Percentiles rank a stretch among this genome's conserved stretches.
Conservation (phyloP, 2,329 filamentous ascomycete genomes). For the Ilyonectria destructans region DNA sequence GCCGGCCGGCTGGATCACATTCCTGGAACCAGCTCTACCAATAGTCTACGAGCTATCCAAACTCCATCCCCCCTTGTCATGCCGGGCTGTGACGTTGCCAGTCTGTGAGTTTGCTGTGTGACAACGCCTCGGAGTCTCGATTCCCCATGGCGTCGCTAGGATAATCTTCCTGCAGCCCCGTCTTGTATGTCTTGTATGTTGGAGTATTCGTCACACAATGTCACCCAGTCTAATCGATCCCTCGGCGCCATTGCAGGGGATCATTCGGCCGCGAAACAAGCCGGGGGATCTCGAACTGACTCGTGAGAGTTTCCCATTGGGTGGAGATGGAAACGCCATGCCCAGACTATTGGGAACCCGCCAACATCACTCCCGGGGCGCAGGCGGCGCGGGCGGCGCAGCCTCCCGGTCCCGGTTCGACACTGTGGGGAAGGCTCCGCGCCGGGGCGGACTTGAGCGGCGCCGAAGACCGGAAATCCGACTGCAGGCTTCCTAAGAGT, state of each 20-base stretch:
- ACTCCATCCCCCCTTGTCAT: conserved; percentile 8
- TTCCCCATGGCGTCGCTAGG: not conserved
- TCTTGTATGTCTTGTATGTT: not conserved
- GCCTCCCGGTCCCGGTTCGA: conserved; percentile 8
- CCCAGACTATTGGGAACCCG: conserved; percentile 30
- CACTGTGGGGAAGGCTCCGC: conserved; percentile 22
- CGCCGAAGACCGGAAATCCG: conserved; percentile 8
- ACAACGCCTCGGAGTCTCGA: conserved; percentile 8
- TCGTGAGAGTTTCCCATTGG: conserved; percentile 20
- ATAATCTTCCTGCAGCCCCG: not conserved
- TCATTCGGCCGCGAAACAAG: conserved; percentile 37
- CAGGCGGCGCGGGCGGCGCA: conserved; percentile 12
- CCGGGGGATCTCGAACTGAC: conserved; percentile 20
- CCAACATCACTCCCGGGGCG: conserved; percentile 18
- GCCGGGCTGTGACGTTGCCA: conserved; percentile 4
- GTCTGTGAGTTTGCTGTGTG: conserved; percentile 8
- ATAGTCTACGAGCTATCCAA: conserved; percentile 10
- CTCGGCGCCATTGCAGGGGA: conserved; percentile 25
- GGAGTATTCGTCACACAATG: conserved; percentile 8
- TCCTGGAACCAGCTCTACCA: conserved; percentile 2
- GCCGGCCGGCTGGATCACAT: not conserved
- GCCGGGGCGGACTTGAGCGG: conserved; percentile 24
- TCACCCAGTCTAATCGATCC: conserved; percentile 24
- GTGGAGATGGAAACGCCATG: conserved; percentile 16
- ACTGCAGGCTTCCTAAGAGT: not conserved